Base-by-base conservation (phyloP, 2,329 filamentous ascomycete genomes). In the Hypoxylon sp. region DNA sequence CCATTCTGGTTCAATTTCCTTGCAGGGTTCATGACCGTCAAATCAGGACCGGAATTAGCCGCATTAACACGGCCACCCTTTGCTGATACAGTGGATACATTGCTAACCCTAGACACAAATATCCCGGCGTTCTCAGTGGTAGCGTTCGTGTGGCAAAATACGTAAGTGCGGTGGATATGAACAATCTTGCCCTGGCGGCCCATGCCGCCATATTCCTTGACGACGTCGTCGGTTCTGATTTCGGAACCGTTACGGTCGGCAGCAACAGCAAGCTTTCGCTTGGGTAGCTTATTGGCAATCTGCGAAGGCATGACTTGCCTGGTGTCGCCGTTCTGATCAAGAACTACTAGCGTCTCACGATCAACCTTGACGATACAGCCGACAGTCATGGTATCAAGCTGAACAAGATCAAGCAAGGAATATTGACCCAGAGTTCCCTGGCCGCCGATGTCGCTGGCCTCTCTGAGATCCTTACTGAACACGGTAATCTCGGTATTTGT, bases 331-430 rank as follows among this genome's bases (percentile, higher is more conserved):
- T 96, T 92, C 77, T 99, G 96, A 74, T 99, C 95, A 9, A 99
- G 82, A 0, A 97, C 91, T 24, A 92, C 90, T 57, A 99, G 82
- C 0, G 93, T 95, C 79, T 99, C 96, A 55, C 94, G 91, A 74
- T 99, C 96, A 48, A 98, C 93, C 79, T 97, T 97, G 80, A 97
- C 90, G 64, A 99, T 89, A 76, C 93, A 97, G 61, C 91, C 96
- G 22, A 98, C 95, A 0, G 95, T 98, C 2, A 93, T 90, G 40
- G 93, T 89, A 78, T 98, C 95, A 65, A 99, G 87, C 79, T 98
- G 94, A 12, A 99, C 93, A 24, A 99, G 85, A 77, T 99, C 96
- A 72, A 96, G 93, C 32, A 99, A 88, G 71, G 94, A 91, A 78
- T 92, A 98, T 78, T 96, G 92, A 9, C 93, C 93, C n/a, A 95